Evolutionary conservation across 2,329 filamentous ascomycete genomes (phyloP).

Genomic region (Bipolaris oryzae): DNA sequence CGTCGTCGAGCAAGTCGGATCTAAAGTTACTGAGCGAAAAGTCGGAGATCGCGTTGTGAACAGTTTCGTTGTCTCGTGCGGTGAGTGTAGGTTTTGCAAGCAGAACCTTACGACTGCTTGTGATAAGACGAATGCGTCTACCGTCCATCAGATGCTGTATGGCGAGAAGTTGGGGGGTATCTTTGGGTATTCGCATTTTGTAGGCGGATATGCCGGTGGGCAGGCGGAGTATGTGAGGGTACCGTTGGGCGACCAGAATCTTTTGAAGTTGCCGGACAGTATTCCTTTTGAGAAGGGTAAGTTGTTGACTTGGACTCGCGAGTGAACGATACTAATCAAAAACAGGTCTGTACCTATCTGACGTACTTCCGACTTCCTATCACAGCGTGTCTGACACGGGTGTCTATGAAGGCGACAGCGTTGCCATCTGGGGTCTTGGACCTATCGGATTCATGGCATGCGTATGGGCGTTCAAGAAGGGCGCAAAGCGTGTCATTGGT

Average conservation of each 20-base stretch:
- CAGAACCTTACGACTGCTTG: conserved; percentile 79
- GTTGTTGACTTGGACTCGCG: background rate
- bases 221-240: conserved; percentile 87
- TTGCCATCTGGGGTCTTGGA: conserved; percentile 83
- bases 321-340: background rate
- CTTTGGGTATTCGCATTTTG: conserved; percentile 69
- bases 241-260: conserved; percentile 78
- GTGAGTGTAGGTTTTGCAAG: conserved; percentile 75
- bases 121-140: conserved; percentile 77
- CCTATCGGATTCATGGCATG: conserved; percentile 82
- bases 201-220: conserved; percentile 83
- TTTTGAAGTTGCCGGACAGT: conserved; percentile 76
- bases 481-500: conserved; percentile 75
- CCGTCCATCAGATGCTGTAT: conserved; percentile 74
- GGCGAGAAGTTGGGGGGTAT: conserved; percentile 73
- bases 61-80: conserved; percentile 79
- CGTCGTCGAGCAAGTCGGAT: conserved; percentile 54
- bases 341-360: conserved; percentile 72
- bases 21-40: conserved; percentile 50
- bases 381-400: conserved; percentile 82
- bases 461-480: conserved; percentile 68
- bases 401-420: conserved; percentile 74
- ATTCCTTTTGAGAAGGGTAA: conserved; percentile 77
- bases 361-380: conserved; percentile 79
- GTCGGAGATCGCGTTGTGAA: conserved; percentile 70